These are phyloP conservation scores for Nepenthes mirabilis DNA, from an alignment of 148 eudicot genomes.

Conservation along the genomic window DNA sequence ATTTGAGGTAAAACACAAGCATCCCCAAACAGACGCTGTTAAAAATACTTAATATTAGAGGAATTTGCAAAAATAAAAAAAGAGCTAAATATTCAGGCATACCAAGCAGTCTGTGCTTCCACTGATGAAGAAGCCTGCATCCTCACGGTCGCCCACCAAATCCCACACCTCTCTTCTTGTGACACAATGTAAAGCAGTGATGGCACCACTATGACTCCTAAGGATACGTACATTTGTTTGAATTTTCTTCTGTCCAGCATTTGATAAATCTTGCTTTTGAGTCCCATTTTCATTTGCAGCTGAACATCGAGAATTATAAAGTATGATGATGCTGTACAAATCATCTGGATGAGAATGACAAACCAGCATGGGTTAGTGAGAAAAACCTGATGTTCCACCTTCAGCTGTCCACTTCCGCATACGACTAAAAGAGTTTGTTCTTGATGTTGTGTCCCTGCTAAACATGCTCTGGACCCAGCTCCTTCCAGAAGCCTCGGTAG, in stretches of 20 bases:
- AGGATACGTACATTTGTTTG: slow-evolving; percentile 80
- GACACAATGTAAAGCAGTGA: slow-evolving; percentile 92
- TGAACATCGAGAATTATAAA: slow-evolving; percentile 6
- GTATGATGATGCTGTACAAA: neutral
- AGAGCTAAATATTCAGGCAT: slow-evolving; percentile 5
- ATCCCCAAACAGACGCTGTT: no score
- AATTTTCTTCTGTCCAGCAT: slow-evolving; percentile 57
- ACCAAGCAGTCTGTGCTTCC: slow-evolving; percentile 98
- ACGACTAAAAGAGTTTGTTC: slow-evolving; percentile 51
- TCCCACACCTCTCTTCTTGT: slow-evolving; percentile 99
- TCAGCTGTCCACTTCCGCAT: slow-evolving; percentile 47
- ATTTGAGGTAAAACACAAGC: no score
- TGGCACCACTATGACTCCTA: slow-evolving; percentile 92
- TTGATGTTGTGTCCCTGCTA: slow-evolving; percentile 48
- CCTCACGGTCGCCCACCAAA: slow-evolving; percentile 98
- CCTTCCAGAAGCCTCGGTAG: slow-evolving; percentile 76
- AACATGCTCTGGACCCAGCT: slow-evolving; percentile 99
- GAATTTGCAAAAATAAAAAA: neutral
- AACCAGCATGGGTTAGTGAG: neutral
- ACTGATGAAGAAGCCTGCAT: slow-evolving; percentile 97
- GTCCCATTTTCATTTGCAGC: slow-evolving; percentile 59
- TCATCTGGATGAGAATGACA: neutral
- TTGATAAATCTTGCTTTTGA: slow-evolving; percentile 47
- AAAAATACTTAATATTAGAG: no score
- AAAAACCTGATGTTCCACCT: slow-evolving; percentile 25